Evolutionary conservation across 2,329 filamentous ascomycete species (phyloP).

Genomic region (Nemania diffusa): DNA sequence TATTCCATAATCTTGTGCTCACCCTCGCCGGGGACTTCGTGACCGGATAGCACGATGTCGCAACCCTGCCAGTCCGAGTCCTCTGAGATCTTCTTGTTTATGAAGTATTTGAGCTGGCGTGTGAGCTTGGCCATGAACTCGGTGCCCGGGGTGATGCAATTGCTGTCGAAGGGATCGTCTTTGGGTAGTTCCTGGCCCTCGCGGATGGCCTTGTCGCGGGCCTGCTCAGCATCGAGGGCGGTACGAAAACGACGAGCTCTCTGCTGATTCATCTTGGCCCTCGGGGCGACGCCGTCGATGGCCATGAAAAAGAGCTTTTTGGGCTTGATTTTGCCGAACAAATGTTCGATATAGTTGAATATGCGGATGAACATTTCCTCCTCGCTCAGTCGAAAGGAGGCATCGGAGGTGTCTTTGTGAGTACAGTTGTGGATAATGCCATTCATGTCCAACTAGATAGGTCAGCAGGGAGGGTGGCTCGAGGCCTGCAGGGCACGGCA

Average conservation of each 20-base stretch:
- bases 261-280: constrained; percentile 99
- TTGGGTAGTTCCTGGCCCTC: constrained; percentile 94
- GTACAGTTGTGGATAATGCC: constrained; percentile 99
- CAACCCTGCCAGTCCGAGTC: constrained; percentile 98
- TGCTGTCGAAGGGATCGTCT: constrained; percentile 97
- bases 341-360: constrained; percentile 99
- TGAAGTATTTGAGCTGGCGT: constrained; percentile 94
- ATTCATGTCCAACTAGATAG: constrained; percentile 86
- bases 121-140: constrained; percentile 98
- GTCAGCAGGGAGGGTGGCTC: constrained; percentile 43
- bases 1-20: constrained; percentile 99
- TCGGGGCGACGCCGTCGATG: constrained; percentile 95
- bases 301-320: constrained; percentile 99
- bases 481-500: constrained; percentile 8
- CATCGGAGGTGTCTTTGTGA: constrained; percentile 93
- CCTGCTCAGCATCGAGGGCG: constrained; percentile 87
- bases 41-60: constrained; percentile 94
- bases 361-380: constrained; percentile 99
- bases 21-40: constrained; percentile 97
- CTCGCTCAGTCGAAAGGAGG: constrained; percentile 91
- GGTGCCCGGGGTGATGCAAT: constrained; percentile 97
- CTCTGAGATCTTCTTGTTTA: constrained; percentile 98
- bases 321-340: constrained; percentile 98
- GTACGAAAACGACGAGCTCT: constrained; percentile 94
- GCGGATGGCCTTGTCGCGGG: constrained; percentile 88